phyloP scores from a whole-genome alignment of 108 stramenopile genomes.

The Cyclotella kingstonii region DNA sequence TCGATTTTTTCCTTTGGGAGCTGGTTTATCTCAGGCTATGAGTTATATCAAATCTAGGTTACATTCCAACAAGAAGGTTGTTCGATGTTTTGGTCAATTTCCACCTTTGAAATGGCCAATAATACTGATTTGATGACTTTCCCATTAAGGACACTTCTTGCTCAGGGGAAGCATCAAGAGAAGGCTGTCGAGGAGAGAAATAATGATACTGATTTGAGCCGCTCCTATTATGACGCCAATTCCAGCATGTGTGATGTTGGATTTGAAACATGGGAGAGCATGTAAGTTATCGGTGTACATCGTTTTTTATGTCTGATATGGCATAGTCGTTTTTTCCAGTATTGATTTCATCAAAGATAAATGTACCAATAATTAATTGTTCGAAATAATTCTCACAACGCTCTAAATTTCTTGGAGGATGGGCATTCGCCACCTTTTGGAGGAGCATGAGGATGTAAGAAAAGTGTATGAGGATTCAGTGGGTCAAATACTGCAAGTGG shows the following conservation, averaged over 20 bases:
- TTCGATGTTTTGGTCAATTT: slow-evolving; percentile 65
- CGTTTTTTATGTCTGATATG: no score
- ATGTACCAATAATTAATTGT: no score
- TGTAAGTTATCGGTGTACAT: slow-evolving; percentile 12
- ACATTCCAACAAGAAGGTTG: slow-evolving; percentile 55
- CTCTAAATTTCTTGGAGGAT: not conserved
- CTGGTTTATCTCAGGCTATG: no score
- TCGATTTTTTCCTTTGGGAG: not conserved
- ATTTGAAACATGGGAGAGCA: slow-evolving; percentile 48
- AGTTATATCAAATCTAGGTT: no score
- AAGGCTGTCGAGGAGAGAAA: not conserved
- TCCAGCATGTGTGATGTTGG: slow-evolving; percentile 16
- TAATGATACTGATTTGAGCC: not conserved
- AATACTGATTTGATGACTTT: slow-evolving; percentile 36
- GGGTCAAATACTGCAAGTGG: slow-evolving; percentile 61
- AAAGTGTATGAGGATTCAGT: slow-evolving; percentile 43
- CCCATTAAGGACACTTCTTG: slow-evolving; percentile 24
- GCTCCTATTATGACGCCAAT: slow-evolving; percentile 27
- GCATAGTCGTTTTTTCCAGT: no score
- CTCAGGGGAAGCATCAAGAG: slow-evolving; percentile 3
- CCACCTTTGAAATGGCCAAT: slow-evolving; percentile 40
- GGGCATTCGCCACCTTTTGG: slow-evolving; percentile 40
- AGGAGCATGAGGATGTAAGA: slow-evolving; percentile 39
- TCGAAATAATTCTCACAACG: no score
- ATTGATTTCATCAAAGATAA: no score